Evolutionary conservation across 495 filamentous ascomycete genomes (phyloP), one percentile per base, ranked within the genome.

Genomic region (Apiosordaria backusii): DNA sequence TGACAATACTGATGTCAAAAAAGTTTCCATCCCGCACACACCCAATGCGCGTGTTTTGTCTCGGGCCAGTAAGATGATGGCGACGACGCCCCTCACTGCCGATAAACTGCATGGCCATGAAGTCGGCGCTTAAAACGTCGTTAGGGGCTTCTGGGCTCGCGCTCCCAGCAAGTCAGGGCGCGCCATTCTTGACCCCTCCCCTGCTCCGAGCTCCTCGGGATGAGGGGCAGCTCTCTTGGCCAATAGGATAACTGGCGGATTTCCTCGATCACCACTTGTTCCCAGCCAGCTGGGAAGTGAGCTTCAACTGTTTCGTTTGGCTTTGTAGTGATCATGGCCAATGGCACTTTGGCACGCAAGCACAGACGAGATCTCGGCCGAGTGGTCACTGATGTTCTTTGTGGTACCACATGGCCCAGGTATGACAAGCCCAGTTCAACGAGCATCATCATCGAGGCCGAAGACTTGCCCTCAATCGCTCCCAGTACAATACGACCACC

Each of bases 101-200:
- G 71, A 72, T 62, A 67, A 68, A 58, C 71, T 76, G 76, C 76
- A 77, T 71, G 71, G 54, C 52, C 57, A 70, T 63, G 70, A 71
- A 69, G 72, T 67, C 66, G 76, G 76, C 76, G 76, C 76, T 78
- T 78, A 78, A 73, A 63, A 45, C 65, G 68, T 64, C 61, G 67
- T 65, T 63, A 67, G 65, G n/a, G n/a, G n/a, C n/a, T n/a, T n/a
- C n/a, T n/a, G n/a, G n/a, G 68, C 65, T 74, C 73, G 68, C 70
- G 65, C 66, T 62, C 62, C 67, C 66, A 68, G 66, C 74, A 67
- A 78, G 69, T 74, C 63, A 74, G 64, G 53, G 64, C 26, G 13
- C 63, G 50, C 62, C 27, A 62, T 65, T 52, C 45, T 63, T 62
- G 57, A 66, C 63, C 64, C 65, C 72, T 24, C 64, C 69, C 70